Evolutionary conservation across 768 basidiomycete genomes (phyloP).

Genomic region (Fibroporia radiculosa): DNA sequence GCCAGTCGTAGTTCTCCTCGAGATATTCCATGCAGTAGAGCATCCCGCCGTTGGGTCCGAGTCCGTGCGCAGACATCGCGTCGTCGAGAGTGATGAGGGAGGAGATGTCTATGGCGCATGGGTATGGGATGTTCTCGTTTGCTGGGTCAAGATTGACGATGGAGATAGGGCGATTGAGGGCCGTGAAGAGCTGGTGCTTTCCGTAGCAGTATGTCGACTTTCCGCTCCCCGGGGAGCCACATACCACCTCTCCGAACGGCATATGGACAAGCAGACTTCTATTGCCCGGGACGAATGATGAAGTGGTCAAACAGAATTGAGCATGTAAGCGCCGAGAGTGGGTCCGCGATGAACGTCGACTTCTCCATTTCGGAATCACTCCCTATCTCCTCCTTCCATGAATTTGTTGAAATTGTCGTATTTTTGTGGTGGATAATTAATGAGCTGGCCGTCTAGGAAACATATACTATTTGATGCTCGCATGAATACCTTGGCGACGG

Average conservation of each 20-base stretch:
- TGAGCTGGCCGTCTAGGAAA: background rate
- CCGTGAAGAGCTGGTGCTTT: slow-evolving; percentile 83
- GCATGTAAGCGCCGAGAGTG: too few species aligned
- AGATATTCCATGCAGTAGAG: slow-evolving; percentile 96
- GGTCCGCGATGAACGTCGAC: too few species aligned
- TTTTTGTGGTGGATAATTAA: too few species aligned
- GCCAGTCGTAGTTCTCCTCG: slow-evolving; percentile 89
- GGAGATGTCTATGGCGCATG: slow-evolving; percentile 80
- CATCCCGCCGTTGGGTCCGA: slow-evolving; percentile 96
- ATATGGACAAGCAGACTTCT: slow-evolving; percentile 31
- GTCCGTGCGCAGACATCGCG: slow-evolving; percentile 73
- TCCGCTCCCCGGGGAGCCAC: slow-evolving; percentile 79
- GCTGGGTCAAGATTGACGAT: slow-evolving; percentile 97
- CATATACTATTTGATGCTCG: too few species aligned
- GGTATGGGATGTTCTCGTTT: slow-evolving; percentile 84
- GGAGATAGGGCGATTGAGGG: slow-evolving; percentile 77
- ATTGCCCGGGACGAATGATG: background rate
- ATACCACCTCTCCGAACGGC: slow-evolving; percentile 86
- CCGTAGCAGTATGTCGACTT: slow-evolving; percentile 88
- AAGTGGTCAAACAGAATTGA: background rate
- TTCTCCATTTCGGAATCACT: background rate
- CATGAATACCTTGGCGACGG: too few species aligned
- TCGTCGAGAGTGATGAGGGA: slow-evolving; percentile 81
- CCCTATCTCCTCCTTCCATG: background rate
- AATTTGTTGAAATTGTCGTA: too few species aligned